A percentile compares a stretch with the other conserved stretches of the same genome.
phyloP scores from a whole-genome alignment of 352 stramenopile genomes.

The Pythium pyrilobum region DNA sequence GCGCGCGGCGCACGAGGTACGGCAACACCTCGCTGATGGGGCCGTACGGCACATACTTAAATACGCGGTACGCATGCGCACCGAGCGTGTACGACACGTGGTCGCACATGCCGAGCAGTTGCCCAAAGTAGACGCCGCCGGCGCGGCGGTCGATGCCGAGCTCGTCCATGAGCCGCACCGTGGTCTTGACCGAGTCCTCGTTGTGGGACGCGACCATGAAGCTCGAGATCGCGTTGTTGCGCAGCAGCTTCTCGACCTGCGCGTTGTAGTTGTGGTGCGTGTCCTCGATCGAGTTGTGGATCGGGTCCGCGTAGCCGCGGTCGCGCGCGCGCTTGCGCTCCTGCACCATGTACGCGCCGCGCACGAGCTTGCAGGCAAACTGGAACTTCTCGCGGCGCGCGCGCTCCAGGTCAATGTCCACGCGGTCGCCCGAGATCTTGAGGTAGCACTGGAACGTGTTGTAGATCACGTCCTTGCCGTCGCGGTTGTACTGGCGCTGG shows the following conservation, averaged over 20 bases:
- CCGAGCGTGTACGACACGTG: constrained; percentile 96
- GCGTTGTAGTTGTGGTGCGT: constrained; percentile 95
- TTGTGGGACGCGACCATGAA: constrained; percentile 99
- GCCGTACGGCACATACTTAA: constrained; percentile 98
- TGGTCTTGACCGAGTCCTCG: constrained; percentile 91
- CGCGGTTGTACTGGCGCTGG: constrained; percentile 89
- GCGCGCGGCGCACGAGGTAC: constrained; percentile 95
- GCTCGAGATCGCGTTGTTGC: constrained; percentile 82
- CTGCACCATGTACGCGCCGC: constrained; percentile 98
- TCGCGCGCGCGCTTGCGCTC: constrained; percentile 89
- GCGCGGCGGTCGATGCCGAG: constrained; percentile 73
- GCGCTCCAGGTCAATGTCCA: constrained; percentile 91
- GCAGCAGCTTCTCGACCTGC: constrained; percentile 87
- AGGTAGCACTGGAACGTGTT: constrained; percentile 99
- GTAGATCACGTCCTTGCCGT: constrained; percentile 89
- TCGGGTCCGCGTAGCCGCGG: constrained; percentile 83
- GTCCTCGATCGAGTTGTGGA: constrained; percentile 90
- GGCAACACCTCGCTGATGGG: constrained; percentile 95
- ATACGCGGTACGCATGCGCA: constrained; percentile 89
- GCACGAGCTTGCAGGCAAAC: constrained; percentile 97
- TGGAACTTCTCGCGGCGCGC: constrained; percentile 89
- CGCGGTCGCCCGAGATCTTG: constrained; percentile 85
- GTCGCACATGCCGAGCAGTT: constrained; percentile 98
- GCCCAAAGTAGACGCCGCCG: constrained; percentile 92
- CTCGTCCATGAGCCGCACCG: constrained; percentile 90